Evolutionary conservation across 768 basidiomycete genomes (phyloP).

Genomic region (Macrolepiota albuminosa): DNA sequence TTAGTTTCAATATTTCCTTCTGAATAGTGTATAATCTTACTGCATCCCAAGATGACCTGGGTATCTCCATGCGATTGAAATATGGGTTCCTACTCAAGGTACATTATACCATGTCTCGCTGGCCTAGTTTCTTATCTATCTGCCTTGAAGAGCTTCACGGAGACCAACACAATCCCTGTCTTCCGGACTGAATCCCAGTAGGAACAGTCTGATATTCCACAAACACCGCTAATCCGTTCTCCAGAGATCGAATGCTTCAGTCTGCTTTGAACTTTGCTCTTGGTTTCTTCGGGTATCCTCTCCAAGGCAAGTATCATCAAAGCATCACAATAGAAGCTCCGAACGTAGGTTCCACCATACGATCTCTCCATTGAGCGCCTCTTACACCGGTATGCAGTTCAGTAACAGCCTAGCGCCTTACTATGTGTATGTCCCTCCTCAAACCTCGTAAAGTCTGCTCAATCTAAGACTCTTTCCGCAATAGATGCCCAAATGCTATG

Average conservation of each 20-base stretch:
- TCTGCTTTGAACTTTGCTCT: constrained; percentile 65
- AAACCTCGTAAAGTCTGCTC: background rate
- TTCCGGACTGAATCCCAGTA: constrained; percentile 77
- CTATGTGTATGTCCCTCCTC: constrained; percentile 46
- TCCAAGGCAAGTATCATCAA: constrained; percentile 69
- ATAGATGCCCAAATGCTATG: constrained; percentile 62
- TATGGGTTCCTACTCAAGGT: constrained; percentile 75
- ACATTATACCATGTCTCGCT: background rate
- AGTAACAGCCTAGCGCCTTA: constrained; percentile 88
- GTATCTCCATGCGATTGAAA: constrained; percentile 68
- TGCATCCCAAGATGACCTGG: constrained; percentile 49
- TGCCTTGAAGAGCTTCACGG: constrained; percentile 47
- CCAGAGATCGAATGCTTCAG: constrained; percentile 64
- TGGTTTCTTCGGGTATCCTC: constrained; percentile 75
- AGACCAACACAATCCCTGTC: constrained; percentile 59
- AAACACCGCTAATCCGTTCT: background rate
- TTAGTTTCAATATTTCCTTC: constrained; percentile 26
- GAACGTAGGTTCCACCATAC: constrained; percentile 32
- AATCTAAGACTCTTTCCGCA: background rate
- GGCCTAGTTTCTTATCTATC: background rate
- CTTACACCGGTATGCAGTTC: constrained; percentile 34
- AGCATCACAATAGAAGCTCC: constrained; percentile 65
- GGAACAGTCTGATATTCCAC: too few species aligned
- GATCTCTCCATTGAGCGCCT: constrained; percentile 13
- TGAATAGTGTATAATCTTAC: background rate